Percentiles rank a stretch among this genome's conserved stretches.
phyloP scores from a whole-genome alignment of 1,284 basidiomycete genomes.

The Cryptococcus sp. region DNA sequence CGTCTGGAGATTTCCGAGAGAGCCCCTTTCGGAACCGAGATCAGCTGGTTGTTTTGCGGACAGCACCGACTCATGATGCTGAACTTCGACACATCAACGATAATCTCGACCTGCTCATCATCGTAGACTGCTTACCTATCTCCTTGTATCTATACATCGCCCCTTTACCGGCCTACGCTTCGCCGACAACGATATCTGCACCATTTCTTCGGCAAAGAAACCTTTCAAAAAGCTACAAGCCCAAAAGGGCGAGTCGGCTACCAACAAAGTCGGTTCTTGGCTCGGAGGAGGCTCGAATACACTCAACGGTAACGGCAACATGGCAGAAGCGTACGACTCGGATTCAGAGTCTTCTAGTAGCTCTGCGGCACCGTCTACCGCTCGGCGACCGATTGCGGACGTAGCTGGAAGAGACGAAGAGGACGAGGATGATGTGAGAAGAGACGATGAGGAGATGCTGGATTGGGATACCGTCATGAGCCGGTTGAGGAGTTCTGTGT shows the following conservation, averaged over 20 bases:
- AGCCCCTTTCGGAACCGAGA: too few species aligned
- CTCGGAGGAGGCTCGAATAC: slow-evolving; percentile 29
- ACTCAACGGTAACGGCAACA: too few species aligned
- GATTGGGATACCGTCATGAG: slow-evolving; percentile 34
- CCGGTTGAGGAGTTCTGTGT: slow-evolving; percentile 24
- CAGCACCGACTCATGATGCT: neutral
- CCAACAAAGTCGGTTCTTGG: slow-evolving; percentile 45
- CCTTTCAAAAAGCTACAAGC: slow-evolving; percentile 39
- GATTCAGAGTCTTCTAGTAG: slow-evolving; percentile 17
- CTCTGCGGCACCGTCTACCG: slow-evolving; percentile 1
- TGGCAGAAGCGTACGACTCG: slow-evolving; percentile 36
- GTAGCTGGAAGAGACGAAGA: slow-evolving; percentile 10
- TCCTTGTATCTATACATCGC: too few species aligned
- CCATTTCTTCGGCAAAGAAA: slow-evolving; percentile 8
- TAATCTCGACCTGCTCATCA: too few species aligned
- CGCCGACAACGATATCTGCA: neutral
- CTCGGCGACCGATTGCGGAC: slow-evolving; percentile 1
- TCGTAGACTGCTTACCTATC: too few species aligned
- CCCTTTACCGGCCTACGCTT: too few species aligned
- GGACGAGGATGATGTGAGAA: slow-evolving; percentile 16
- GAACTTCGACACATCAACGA: too few species aligned
- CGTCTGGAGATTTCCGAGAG: too few species aligned
- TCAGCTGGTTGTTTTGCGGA: too few species aligned
- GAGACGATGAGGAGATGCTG: slow-evolving; percentile 21
- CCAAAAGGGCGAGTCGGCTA: slow-evolving; percentile 35